Conservation (phyloP, 2,329 filamentous ascomycete species). For the Penicillium vulpinum region DNA sequence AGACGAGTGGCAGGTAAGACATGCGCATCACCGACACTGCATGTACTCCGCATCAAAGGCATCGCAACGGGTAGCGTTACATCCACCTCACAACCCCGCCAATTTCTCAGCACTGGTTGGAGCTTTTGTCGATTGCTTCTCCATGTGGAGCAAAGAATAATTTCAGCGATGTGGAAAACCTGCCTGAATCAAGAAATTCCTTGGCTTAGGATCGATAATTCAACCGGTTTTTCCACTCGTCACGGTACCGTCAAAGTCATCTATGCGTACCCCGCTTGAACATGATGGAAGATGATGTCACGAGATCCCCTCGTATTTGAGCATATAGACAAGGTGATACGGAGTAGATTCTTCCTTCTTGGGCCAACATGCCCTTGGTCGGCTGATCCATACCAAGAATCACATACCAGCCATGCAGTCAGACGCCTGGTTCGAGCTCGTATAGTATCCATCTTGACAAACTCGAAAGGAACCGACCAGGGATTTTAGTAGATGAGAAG, state of each 20-base stretch:
- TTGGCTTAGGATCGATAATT: slow-evolving; percentile 7
- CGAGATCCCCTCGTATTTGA: not conserved
- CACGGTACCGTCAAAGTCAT: not conserved
- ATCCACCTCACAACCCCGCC: slow-evolving; percentile 8
- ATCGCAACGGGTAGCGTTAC: slow-evolving; percentile 14
- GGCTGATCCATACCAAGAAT: slow-evolving; percentile 5
- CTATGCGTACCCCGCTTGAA: slow-evolving; percentile 5
- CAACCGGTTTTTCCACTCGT: slow-evolving; percentile 8
- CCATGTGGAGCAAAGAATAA: slow-evolving; percentile 7
- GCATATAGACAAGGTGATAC: not conserved
- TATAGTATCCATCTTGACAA: slow-evolving; percentile 6
- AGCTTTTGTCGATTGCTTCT: slow-evolving; percentile 10
- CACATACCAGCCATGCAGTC: slow-evolving; percentile 5
- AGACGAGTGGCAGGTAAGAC: slow-evolving; percentile 19
- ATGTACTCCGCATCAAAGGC: slow-evolving; percentile 18
- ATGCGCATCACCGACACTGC: slow-evolving; percentile 21
- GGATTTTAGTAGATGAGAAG: not conserved
- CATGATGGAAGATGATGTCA: not conserved
- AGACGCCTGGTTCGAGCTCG: not conserved
- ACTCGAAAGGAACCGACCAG: not conserved
- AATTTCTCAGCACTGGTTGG: slow-evolving; percentile 6
- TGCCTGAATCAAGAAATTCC: slow-evolving; percentile 1
- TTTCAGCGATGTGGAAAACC: slow-evolving; percentile 7
- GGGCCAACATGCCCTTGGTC: not conserved
- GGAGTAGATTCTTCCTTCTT: too few species aligned